Evolutionary conservation across 2,329 filamentous ascomycete species (phyloP), one percentile per base, ranked within the genome.

Genomic region (Cordyceps fumosorosea): DNA sequence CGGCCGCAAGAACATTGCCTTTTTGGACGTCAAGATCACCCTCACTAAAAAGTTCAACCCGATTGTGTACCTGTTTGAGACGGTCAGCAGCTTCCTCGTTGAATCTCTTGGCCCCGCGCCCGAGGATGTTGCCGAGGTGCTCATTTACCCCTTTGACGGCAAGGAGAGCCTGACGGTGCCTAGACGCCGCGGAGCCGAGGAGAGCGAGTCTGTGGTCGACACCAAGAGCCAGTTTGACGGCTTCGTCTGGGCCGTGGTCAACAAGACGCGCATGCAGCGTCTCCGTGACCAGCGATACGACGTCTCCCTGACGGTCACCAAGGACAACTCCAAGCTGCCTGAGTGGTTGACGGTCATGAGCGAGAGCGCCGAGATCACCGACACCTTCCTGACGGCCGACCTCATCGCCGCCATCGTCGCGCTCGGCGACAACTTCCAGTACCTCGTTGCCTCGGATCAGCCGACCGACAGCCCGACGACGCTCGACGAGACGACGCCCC

Each of bases 211-310:
- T 14, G n/a, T 32, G 59, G 76, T 77, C 71, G 78, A 84, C 71
- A 69, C 78, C 76, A 88, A 85, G 82, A 87, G 86, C 79, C 76
- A 78, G 63, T 98, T 89, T 70, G 95, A 98, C 73, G 88, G 88
- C 51, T 99, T 98, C 70, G 93, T 99, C 66, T 98, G 90, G 84
- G 93, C 92, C 56, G 77, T 99, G 67, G 93, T 98, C 65, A 91
- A 98, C 83, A 99, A 99, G 85, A 88, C 92, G 69, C 79, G 84
- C 73, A 98, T 99, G 93, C 91, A 90, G 80, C 81, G 85, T 70
- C 84, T 96, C 69, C 89, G 95, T 65, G 90, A 96, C 54, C 91
- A 96, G 66, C 90, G 95, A 69, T 99, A 97, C 77, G 95, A 99
- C 74, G 80, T 97, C 60, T 96, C 91, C 59, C 84, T 99, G 68